phyloP scores from a whole-genome alignment of 176 grass and related monocot genomes.

The Pontederia crassipes region DNA sequence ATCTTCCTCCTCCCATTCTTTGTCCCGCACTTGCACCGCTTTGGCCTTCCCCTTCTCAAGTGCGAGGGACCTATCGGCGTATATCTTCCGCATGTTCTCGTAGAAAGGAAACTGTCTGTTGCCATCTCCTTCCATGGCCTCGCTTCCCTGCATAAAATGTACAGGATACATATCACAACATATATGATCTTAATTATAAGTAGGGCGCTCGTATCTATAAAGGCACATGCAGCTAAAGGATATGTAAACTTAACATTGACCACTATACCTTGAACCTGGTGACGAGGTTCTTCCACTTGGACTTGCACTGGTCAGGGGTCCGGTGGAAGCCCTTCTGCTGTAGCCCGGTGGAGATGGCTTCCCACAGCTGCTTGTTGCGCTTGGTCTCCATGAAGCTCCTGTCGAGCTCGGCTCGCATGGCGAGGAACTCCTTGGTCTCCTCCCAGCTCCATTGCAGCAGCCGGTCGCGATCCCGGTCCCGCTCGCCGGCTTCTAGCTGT shows the following conservation, averaged over 20 bases:
- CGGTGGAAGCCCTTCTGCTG: slow-evolving; percentile 49
- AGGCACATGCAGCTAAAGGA: no score
- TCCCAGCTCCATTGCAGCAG: slow-evolving; percentile 80
- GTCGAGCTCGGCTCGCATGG: slow-evolving; percentile 78
- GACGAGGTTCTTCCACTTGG: slow-evolving; percentile 99
- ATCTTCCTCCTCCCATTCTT: slow-evolving; percentile 22
- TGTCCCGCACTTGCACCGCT: slow-evolving; percentile 20
- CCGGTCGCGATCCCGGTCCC: slow-evolving; percentile 29
- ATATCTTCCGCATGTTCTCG: slow-evolving; percentile 65
- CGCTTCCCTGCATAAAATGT: slow-evolving; percentile 23
- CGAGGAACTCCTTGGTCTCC: slow-evolving; percentile 64
- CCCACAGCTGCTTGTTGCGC: slow-evolving; percentile 97
- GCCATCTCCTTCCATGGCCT: slow-evolving; percentile 15
- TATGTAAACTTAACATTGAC: no score
- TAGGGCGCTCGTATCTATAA: no score
- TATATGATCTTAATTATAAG: no score
- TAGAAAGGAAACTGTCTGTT: slow-evolving; percentile 69
- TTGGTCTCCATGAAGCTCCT: slow-evolving; percentile 75
- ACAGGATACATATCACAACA: not conserved
- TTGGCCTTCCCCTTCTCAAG: slow-evolving; percentile 49
- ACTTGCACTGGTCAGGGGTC: slow-evolving; percentile 97
- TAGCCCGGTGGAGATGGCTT: slow-evolving; percentile 49
- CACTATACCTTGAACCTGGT: slow-evolving; percentile 54
- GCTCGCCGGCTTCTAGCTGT: not conserved
- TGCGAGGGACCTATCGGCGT: slow-evolving; percentile 30